These are phyloP conservation scores for Trametes polyzona DNA, from an alignment of 1,284 basidiomycete genomes.

Conservation along the genomic window DNA sequence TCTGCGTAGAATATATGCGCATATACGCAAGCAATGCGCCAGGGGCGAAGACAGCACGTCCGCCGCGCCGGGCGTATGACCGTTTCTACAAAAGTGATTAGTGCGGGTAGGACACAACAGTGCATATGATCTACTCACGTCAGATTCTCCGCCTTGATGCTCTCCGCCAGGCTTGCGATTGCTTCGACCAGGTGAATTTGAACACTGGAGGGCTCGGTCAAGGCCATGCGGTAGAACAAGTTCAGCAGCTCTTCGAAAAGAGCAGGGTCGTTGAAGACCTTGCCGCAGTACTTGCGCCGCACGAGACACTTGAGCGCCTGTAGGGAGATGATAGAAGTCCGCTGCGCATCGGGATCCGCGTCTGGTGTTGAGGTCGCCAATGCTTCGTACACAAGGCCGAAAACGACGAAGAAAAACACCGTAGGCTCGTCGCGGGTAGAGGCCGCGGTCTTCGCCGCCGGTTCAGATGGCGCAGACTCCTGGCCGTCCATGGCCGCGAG, in stretches of 20 bases:
- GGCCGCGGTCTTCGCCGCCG: conserved; percentile 28
- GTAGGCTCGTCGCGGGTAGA: conserved; percentile 71
- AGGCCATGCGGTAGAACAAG: conserved; percentile 87
- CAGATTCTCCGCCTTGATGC: conserved; percentile 40
- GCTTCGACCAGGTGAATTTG: conserved; percentile 81
- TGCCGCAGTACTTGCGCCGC: conserved; percentile 79
- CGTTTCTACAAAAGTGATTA: conserved; percentile 22
- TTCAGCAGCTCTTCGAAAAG: conserved; percentile 92
- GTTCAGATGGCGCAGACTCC: conserved; percentile 39
- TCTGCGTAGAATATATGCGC: conserved; percentile 79
- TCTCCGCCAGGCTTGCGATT: conserved; percentile 65
- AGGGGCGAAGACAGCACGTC: conserved; percentile 44
- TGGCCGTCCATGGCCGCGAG: conserved; percentile 84
- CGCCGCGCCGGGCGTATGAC: conserved; percentile 47
- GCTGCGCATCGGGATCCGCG: conserved; percentile 43
- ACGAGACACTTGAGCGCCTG: conserved; percentile 82
- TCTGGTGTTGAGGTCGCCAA: conserved; percentile 69
- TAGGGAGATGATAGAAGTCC: conserved; percentile 68
- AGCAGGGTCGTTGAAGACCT: conserved; percentile 76
- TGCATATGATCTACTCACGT: conserved; percentile 6
- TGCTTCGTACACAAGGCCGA: conserved; percentile 93
- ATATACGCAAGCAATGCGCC: conserved; percentile 82
- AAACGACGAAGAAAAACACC: conserved; percentile 86
- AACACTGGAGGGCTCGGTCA: conserved; percentile 80
- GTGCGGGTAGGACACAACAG: background rate